These are phyloP conservation scores for Ilex aquifolium DNA, from an alignment of 257 asterid species.

Conservation along the genomic window DNA sequence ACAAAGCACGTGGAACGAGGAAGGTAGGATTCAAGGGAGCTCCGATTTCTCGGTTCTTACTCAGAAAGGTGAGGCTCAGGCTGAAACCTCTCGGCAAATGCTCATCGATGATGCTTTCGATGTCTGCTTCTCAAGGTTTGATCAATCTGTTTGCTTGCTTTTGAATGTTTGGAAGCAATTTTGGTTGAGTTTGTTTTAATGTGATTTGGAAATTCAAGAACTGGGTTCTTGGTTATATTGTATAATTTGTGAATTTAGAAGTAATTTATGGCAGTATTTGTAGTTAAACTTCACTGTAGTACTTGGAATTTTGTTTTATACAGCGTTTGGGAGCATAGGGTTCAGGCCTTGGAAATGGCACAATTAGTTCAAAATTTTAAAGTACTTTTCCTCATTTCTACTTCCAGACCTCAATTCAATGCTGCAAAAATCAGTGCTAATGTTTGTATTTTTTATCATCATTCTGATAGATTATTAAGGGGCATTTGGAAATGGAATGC, in stretches of 20 bases:
- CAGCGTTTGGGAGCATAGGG: too few species aligned
- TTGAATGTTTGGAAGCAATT: neutral
- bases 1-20: slow-evolving; percentile 97
- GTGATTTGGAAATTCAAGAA: neutral
- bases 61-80: slow-evolving; percentile 80
- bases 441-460: too few species aligned
- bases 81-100: slow-evolving; percentile 88
- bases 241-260: neutral
- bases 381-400: too few species aligned
- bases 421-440: too few species aligned
- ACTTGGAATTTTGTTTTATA: too few species aligned
- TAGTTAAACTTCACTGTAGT: too few species aligned
- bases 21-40: slow-evolving; percentile 97
- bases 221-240: neutral
- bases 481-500: too few species aligned
- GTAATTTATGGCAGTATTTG: neutral
- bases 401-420: too few species aligned
- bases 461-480: too few species aligned
- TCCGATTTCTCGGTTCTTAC: slow-evolving; percentile 87
- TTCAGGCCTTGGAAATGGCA: too few species aligned
- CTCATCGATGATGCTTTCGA: slow-evolving; percentile 83
- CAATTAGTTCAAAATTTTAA: too few species aligned
- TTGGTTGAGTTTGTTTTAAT: too few species aligned
- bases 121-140: slow-evolving; percentile 78
- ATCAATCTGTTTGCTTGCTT: neutral